Evolutionary conservation across 2,329 filamentous ascomycete genomes (phyloP), one percentile per base, ranked within the genome.

Genomic region (Coniella lustricola): DNA sequence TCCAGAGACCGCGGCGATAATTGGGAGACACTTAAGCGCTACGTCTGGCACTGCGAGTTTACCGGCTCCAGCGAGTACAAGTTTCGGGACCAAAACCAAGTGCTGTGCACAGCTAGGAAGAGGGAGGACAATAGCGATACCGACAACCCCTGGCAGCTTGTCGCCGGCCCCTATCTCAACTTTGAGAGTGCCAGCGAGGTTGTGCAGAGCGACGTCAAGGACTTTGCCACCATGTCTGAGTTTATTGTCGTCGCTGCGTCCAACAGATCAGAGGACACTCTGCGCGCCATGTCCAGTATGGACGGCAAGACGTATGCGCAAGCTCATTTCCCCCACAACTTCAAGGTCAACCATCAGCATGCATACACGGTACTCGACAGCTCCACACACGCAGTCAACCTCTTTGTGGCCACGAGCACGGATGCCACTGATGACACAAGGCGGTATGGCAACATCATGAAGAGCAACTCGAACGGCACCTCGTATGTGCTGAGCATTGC

Each of bases 391-490:
- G 87, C 93, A 1, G 78, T 98, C 50, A 97, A 97, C 68, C 70
- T 98, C 50, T 94, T 97, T 61, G 91, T 97, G 40, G 90, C 86
- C 1, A 87, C 88, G 35, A 84, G 86, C 59, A 77, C 76, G 34
- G 71, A 72, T 3, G 63, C 72, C 44, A 84, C 76, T 35, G 71
- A 72, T 3, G 63, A 73, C 44, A 84, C 81, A 16, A 79, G 77
- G 44, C 79, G 85, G 51, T 90, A 87, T 58, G 93, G 93, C 33
- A 85, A 85, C 20, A 88, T 98, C 57, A 81, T 98, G 67, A 98
- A 97, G 78, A 96, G 90, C 62, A 98, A 98, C 71, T 96, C 90
- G 59, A 97, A 98, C 62, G 93, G 93, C 46, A 98, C 93, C 1
- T 93, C 87, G 1, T 98, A 96, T 60, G 87, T 95, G 12, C 72